Evolutionary conservation across 2,329 filamentous ascomycete species (phyloP).

Genomic region (Colletotrichum brevisporum): DNA sequence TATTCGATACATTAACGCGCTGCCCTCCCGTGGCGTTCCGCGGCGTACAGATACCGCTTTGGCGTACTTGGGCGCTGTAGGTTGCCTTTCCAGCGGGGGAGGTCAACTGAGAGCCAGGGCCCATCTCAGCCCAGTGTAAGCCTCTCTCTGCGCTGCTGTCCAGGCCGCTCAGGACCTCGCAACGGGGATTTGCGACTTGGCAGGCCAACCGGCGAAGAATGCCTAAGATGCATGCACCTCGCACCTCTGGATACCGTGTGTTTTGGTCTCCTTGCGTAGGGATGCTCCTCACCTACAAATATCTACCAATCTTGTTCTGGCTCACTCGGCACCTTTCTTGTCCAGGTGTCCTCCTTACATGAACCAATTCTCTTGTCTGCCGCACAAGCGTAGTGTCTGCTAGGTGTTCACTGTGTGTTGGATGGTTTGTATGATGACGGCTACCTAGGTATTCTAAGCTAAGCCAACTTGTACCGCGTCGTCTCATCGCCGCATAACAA

Average conservation of each 20-base stretch:
- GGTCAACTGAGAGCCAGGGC: not conserved
- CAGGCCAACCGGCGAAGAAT: constrained; percentile 39
- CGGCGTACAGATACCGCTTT: constrained; percentile 1
- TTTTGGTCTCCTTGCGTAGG: not conserved
- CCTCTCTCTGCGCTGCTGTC: constrained; percentile 10
- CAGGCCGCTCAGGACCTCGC: constrained; percentile 34
- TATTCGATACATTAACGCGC: constrained; percentile 23
- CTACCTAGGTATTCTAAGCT: not conserved
- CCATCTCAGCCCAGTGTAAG: constrained; percentile 28
- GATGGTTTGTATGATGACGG: constrained; percentile 15
- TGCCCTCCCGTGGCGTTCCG: constrained; percentile 24
- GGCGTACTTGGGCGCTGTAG: not conserved
- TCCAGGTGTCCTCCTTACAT: not conserved
- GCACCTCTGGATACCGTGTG: not conserved
- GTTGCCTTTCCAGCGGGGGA: not conserved
- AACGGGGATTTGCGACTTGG: constrained; percentile 35
- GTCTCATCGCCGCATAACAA: constrained; percentile 20
- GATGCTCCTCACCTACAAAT: not conserved
- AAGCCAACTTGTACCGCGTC: constrained; percentile 14
- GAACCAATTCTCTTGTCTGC: too few species aligned
- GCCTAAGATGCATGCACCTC: constrained; percentile 7
- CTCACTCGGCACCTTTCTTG: too few species aligned
- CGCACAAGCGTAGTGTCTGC: not conserved
- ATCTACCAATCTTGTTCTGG: too few species aligned
- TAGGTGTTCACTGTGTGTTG: not conserved